phyloP scores from a whole-genome alignment of 805 yeast species.

The Tanozyma kutaoensis region DNA sequence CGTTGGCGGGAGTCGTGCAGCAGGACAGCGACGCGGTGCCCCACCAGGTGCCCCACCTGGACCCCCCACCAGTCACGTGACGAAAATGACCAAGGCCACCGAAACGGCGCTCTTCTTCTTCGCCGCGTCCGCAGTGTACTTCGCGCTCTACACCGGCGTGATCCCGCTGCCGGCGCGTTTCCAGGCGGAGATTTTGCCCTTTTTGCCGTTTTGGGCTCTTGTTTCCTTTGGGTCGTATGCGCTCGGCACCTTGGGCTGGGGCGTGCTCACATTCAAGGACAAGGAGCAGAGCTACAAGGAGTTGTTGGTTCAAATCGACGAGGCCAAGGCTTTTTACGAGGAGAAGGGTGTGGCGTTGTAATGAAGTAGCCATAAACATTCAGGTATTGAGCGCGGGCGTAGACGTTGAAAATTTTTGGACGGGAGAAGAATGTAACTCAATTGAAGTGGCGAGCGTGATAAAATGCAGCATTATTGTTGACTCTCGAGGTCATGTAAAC shows the following conservation, averaged over 20 bases:
- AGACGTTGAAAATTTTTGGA: too few species aligned
- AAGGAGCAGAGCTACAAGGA: constrained; percentile 56
- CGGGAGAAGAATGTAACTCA: too few species aligned
- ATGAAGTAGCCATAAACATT: neutral
- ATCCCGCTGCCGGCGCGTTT: constrained; percentile 40
- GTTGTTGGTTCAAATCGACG: constrained; percentile 41
- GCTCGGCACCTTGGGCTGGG: constrained; percentile 54
- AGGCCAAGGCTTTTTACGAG: constrained; percentile 47
- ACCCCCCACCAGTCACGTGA: neutral
- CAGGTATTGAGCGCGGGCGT: too few species aligned
- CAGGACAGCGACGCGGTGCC: too few species aligned
- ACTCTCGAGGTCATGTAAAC: too few species aligned
- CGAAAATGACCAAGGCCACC: constrained; percentile 52
- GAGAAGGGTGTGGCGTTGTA: constrained; percentile 39
- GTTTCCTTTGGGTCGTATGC: constrained; percentile 61
- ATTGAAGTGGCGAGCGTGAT: too few species aligned
- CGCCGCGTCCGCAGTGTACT: constrained; percentile 37
- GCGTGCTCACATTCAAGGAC: constrained; percentile 56
- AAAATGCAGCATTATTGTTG: too few species aligned
- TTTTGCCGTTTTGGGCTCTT: constrained; percentile 57
- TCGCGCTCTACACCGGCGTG: constrained; percentile 35
- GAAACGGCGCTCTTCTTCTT: constrained; percentile 38
- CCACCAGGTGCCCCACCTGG: too few species aligned
- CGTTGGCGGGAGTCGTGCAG: constrained; percentile 23
- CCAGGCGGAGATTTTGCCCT: constrained; percentile 45